Evolutionary conservation across 495 filamentous ascomycete genomes (phyloP).

Genomic region (Entonaema liquescens): DNA sequence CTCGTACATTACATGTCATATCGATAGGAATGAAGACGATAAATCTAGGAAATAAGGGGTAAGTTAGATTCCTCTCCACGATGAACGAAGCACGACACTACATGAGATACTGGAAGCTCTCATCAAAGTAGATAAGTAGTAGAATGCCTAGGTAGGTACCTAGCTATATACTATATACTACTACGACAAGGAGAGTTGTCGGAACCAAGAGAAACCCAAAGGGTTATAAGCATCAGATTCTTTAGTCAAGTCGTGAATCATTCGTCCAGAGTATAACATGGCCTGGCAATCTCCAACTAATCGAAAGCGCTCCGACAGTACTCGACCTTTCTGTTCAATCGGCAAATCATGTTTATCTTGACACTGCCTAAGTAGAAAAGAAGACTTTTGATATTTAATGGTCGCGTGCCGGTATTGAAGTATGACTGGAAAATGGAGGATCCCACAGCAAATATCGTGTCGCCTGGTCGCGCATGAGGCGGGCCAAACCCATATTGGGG

Average conservation of each 20-base stretch:
- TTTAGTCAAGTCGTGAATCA: not conserved
- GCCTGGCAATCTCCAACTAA: not conserved
- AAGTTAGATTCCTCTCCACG: no score
- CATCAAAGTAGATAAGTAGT: no score
- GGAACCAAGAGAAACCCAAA: not conserved
- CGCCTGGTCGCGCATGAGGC: not conserved
- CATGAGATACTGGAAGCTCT: no score
- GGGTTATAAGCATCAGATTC: not conserved
- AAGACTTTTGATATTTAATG: not conserved
- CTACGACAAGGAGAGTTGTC: not conserved
- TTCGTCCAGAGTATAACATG: not conserved
- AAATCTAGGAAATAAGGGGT: no score
- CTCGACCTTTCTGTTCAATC: not conserved
- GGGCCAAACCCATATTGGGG: not conserved
- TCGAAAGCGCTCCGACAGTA: not conserved
- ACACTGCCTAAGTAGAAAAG: not conserved
- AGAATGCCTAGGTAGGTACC: no score
- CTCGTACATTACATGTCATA: no score
- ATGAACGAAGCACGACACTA: no score
- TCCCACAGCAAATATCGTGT: not conserved
- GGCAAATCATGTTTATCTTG: not conserved
- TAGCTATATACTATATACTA: no score
- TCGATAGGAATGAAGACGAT: no score
- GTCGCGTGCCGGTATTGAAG: not conserved
- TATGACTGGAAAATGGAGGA: not conserved